phyloP scores from a whole-genome alignment of 305 asterid genomes.

The Fraxinus ornus region DNA sequence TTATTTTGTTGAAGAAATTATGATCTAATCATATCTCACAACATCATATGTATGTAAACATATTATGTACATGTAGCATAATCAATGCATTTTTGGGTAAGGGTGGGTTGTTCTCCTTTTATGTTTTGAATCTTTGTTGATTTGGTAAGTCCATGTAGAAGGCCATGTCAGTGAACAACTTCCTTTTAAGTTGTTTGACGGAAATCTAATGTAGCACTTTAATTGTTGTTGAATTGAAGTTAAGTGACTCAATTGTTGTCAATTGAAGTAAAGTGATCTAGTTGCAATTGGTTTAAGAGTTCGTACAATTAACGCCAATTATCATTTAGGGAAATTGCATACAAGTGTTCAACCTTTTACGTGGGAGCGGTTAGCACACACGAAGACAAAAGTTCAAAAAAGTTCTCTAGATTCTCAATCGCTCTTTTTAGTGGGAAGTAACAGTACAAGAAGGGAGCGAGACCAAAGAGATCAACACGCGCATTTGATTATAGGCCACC shows the following conservation, averaged over 20 bases:
- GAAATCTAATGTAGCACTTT: too few species aligned
- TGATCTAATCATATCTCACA: too few species aligned
- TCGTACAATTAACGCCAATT: neutral
- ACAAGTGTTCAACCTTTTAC: neutral
- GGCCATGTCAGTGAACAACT: neutral
- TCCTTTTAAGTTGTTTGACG: too few species aligned
- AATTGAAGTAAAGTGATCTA: neutral
- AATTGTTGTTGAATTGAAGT: too few species aligned
- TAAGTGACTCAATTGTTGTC: too few species aligned
- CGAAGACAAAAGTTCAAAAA: neutral
- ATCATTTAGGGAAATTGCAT: neutral
- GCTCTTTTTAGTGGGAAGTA: neutral
- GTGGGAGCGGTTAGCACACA: neutral
- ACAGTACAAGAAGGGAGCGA: neutral
- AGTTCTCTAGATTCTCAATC: too few species aligned
- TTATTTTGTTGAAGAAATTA: too few species aligned
- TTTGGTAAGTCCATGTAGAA: neutral
- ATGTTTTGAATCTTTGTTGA: neutral
- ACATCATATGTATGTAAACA: too few species aligned
- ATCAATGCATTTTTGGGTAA: neutral
- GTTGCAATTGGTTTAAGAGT: neutral
- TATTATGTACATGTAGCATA: too few species aligned
- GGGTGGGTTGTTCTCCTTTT: neutral
- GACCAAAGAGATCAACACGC: neutral
- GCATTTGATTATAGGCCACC: neutral